Base-by-base conservation (phyloP, 1,284 basidiomycete genomes). In the Ustilago curta region DNA sequence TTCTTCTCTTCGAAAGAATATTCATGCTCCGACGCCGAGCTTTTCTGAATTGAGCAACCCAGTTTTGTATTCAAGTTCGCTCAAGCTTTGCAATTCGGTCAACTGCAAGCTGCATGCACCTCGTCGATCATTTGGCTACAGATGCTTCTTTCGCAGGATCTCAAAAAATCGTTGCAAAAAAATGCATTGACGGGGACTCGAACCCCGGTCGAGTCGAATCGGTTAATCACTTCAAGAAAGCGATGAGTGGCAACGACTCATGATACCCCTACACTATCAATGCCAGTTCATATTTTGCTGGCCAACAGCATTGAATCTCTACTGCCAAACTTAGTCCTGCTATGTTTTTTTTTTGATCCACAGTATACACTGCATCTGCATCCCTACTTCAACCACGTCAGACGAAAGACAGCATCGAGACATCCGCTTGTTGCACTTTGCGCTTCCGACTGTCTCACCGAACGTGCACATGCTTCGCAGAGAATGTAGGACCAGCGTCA, bases 131-230 rank as follows among this genome's bases (percentile, higher is more conserved):
- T 11, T 35, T 7, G 32, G n/a, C n/a, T n/a, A n/a, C n/a, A n/a
- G n/a, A n/a, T n/a, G n/a, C n/a, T n/a, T n/a, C n/a, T n/a, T n/a
- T n/a, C n/a, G n/a, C n/a, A n/a, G n/a, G n/a, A n/a, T n/a, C n/a
- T n/a, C n/a, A 27, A 27, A 8, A 56, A 66, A 66, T n/a, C n/a
- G n/a, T n/a, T n/a, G n/a, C n/a, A n/a, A 50, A 57, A 37, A 8
- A 40, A 59, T 73, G 70, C 70, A 73, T 73, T 69, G 70, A 73
- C 70, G 65, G 70, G 70, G 70, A 73, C 60, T 73, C 70, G 70
- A 73, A 73, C 70, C 70, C 70, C 70, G 70, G 70, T 73, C 70
- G 66, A 70, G 71, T 64, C 71, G 71, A 69, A 64, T 64, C 63
- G 51, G 65, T 37, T 59, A 53, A 35, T 60, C 51, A 63, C 59